A percentile compares a stretch with the other conserved stretches of the same genome.
Evolutionary conservation across 169 alveolate species (phyloP).

Genomic region (Cryptosporidium sp.): DNA sequence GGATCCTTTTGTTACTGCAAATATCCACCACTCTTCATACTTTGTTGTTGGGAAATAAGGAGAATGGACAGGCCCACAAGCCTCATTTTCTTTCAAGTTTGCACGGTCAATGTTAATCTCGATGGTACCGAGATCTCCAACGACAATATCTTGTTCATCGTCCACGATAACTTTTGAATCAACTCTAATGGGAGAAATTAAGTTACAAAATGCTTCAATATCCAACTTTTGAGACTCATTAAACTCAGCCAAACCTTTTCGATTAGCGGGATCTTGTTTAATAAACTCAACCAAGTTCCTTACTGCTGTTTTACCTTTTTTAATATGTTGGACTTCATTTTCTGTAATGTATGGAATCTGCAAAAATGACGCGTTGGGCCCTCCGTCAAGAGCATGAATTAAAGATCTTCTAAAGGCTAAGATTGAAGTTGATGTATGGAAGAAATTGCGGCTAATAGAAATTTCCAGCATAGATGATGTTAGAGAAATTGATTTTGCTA

Average conservation of each 20-base stretch:
- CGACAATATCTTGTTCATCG: slow-evolving; percentile 89
- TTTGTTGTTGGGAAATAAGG: slow-evolving; percentile 88
- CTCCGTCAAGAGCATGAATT: slow-evolving; percentile 88
- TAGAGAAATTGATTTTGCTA: slow-evolving; percentile 16
- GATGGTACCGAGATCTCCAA: slow-evolving; percentile 89
- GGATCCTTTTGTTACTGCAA: slow-evolving; percentile 83
- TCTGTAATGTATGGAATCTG: slow-evolving; percentile 92
- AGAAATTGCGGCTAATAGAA: slow-evolving; percentile 64
- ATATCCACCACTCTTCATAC: slow-evolving; percentile 91
- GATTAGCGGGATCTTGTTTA: slow-evolving; percentile 82
- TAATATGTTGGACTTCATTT: slow-evolving; percentile 79
- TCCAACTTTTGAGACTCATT: slow-evolving; percentile 83
- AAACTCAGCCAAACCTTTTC: slow-evolving; percentile 87
- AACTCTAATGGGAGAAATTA: slow-evolving; percentile 83
- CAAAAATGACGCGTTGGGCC: slow-evolving; percentile 82
- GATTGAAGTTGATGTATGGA: slow-evolving; percentile 74
- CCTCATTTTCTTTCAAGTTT: slow-evolving; percentile 85
- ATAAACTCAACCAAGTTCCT: slow-evolving; percentile 86
- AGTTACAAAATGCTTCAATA: slow-evolving; percentile 86
- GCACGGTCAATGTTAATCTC: slow-evolving; percentile 84
- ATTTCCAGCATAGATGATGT: slow-evolving; percentile 58
- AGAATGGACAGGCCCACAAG: slow-evolving; percentile 91
- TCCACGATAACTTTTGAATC: slow-evolving; percentile 86
- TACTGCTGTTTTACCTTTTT: slow-evolving; percentile 85
- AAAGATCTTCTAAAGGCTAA: slow-evolving; percentile 89